These are phyloP conservation scores for Aspergillus pseudotamarii DNA, from an alignment of 2,329 filamentous ascomycete species.

Conservation along the genomic window DNA sequence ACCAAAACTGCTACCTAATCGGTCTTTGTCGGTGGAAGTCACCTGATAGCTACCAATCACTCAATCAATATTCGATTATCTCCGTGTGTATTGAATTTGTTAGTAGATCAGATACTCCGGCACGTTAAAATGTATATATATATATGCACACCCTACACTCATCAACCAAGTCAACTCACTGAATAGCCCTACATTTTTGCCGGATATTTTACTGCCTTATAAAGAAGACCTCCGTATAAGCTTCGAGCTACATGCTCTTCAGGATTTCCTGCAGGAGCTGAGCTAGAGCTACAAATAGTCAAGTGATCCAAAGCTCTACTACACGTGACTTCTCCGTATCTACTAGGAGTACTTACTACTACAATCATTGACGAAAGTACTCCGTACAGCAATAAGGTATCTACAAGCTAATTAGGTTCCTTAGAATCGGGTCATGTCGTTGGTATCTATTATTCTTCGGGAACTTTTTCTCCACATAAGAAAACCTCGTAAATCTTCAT, in stretches of 20 bases:
- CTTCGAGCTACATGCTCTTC: background rate
- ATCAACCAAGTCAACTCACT: background rate
- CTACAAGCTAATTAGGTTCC: background rate
- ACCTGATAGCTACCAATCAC: background rate
- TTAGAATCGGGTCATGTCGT: background rate
- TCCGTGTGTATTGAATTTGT: too few species aligned
- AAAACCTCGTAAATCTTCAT: conserved; percentile 34
- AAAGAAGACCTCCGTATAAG: background rate
- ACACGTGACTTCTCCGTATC: background rate
- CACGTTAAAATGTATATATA: too few species aligned
- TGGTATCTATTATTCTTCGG: conserved; percentile 38
- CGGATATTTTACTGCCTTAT: background rate
- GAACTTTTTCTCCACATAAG: conserved; percentile 21
- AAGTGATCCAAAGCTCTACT: background rate
- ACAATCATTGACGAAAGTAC: background rate
- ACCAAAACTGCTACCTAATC: background rate
- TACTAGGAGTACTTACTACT: background rate
- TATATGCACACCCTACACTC: too few species aligned
- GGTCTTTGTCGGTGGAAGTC: background rate
- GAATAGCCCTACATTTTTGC: background rate
- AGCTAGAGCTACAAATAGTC: background rate
- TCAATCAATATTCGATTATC: background rate
- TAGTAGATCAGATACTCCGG: too few species aligned
- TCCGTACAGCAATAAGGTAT: background rate
- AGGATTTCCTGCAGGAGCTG: background rate